Conservation (phyloP, 805 yeast genomes). For the Suhomyces prunicola region DNA sequence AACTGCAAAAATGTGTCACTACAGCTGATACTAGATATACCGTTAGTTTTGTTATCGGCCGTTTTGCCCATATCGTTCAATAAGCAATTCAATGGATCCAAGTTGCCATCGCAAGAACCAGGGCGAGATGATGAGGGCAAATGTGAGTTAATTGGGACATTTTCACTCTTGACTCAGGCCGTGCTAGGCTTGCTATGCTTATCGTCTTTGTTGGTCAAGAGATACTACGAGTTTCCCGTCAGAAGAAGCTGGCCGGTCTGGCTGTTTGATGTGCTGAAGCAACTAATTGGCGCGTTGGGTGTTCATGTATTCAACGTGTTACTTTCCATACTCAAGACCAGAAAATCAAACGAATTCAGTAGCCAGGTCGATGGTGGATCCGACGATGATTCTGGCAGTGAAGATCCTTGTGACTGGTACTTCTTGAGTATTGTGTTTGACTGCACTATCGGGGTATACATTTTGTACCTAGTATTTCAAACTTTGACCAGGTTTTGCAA, state of each 20-base stretch:
- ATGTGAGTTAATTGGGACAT: conserved; percentile 69
- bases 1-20: conserved; percentile 5
- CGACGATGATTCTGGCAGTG: conserved; percentile 5
- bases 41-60: conserved; percentile 2
- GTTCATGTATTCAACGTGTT: conserved; percentile 76
- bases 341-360: neutral
- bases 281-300: conserved; percentile 80
- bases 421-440: conserved; percentile 84
- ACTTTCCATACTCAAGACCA: conserved; percentile 58
- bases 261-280: conserved; percentile 88
- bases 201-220: conserved; percentile 67
- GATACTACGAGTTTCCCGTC: conserved; percentile 73
- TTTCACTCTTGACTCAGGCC: conserved; percentile 75
- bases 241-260: conserved; percentile 86
- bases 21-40: conserved; percentile 5
- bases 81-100: neutral
- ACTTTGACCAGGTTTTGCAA: conserved; percentile 43
- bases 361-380: neutral
- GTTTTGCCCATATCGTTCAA: conserved; percentile 2
- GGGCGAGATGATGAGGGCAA: conserved; percentile 24
- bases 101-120: neutral
- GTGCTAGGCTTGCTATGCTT: conserved; percentile 75
- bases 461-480: conserved; percentile 54
- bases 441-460: conserved; percentile 90
- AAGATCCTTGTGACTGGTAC: conserved; percentile 91